phyloP scores from a whole-genome alignment of 768 basidiomycete species.

The Cystofilobasidium macerans region DNA sequence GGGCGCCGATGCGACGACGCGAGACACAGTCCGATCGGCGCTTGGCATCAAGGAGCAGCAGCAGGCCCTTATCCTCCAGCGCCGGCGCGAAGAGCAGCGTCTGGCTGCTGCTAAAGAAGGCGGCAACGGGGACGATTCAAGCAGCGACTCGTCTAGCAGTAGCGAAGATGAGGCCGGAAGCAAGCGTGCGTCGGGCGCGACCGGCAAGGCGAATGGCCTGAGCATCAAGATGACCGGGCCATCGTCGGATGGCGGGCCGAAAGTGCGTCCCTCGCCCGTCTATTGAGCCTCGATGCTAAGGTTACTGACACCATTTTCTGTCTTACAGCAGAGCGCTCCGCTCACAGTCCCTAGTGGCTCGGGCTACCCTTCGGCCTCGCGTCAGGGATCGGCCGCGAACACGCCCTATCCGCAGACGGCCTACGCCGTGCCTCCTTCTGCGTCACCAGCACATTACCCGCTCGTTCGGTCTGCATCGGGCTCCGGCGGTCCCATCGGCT shows the following conservation, averaged over 20 bases:
- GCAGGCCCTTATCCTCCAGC: slow-evolving; percentile 24
- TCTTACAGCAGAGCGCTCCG: neutral
- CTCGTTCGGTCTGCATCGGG: neutral
- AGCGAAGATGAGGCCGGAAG: neutral
- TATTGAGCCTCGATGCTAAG: too few relatives aligned
- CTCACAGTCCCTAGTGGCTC: neutral
- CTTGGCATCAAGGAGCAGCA: slow-evolving; percentile 26
- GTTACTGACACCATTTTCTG: too few relatives aligned
- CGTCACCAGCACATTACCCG: neutral
- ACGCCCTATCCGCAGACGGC: too few relatives aligned
- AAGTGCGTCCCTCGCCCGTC: neutral
- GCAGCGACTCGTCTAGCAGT: neutral
- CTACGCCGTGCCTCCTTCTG: too few relatives aligned
- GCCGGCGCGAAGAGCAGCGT: slow-evolving; percentile 8
- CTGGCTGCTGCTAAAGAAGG: too few relatives aligned
- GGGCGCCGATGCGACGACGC: slow-evolving; percentile 6
- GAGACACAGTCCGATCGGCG: slow-evolving; percentile 13
- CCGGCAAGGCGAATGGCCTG: neutral
- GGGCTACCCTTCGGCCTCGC: neutral
- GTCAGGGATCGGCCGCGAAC: neutral
- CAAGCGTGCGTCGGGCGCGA: neutral
- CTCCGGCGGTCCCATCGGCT: neutral
- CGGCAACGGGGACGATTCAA: neutral
- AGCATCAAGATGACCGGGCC: neutral
- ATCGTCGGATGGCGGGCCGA: neutral